Conservation (phyloP, 345 rosid genomes). For the Luvunga scandens region DNA sequence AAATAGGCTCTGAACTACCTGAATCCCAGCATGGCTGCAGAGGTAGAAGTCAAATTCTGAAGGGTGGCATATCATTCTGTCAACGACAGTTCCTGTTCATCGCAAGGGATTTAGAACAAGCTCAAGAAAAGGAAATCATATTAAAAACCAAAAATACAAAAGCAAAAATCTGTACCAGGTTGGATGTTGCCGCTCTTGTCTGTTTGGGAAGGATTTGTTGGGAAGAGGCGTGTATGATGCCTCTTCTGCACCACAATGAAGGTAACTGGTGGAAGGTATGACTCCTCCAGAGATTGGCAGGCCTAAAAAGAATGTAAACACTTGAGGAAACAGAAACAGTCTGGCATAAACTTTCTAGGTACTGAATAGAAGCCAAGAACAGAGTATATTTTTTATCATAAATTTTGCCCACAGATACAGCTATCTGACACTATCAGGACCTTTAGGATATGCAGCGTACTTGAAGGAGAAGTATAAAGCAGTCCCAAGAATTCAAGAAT, state of each 20-base stretch:
- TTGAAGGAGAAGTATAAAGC: background rate
- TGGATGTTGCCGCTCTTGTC: conserved; percentile 69
- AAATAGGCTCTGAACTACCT: conserved; percentile 36
- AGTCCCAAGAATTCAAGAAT: background rate
- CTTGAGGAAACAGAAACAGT: background rate
- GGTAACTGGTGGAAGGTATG: conserved; percentile 56
- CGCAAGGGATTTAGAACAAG: background rate
- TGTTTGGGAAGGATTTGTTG: conserved; percentile 25
- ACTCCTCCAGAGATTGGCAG: conserved; percentile 47
- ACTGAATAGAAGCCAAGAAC: background rate
- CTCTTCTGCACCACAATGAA: conserved; percentile 76
- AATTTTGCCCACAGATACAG: background rate
- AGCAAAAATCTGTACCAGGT: conserved; percentile 42
- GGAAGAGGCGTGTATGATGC: conserved; percentile 78
- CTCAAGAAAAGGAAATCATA: background rate
- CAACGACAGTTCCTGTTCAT: conserved; percentile 72
- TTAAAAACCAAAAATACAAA: background rate
- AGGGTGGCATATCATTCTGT: conserved; percentile 66
- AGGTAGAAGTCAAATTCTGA: conserved; percentile 63
- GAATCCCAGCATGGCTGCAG: conserved; percentile 77
- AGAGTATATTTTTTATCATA: background rate
- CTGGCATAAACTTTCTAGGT: background rate
- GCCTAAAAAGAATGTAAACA: conserved; percentile 42
- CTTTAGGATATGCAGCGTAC: background rate
- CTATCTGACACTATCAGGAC: background rate